These are phyloP conservation scores for Thyridium curvatum DNA, from an alignment of 2,329 filamentous ascomycete species.

Conservation along the genomic window DNA sequence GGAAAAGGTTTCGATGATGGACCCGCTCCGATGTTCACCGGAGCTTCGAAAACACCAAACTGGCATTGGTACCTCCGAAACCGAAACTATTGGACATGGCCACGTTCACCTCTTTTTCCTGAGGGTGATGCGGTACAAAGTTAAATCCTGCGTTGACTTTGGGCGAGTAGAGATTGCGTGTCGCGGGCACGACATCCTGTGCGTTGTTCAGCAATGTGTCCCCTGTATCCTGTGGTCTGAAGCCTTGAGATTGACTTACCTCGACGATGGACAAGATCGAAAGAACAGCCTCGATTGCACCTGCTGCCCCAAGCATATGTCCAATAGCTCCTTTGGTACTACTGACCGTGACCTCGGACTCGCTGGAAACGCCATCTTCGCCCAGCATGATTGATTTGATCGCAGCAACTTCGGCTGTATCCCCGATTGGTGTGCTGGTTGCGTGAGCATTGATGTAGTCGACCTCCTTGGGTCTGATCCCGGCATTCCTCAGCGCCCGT, in stretches of 20 bases:
- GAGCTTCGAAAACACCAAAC: slow-evolving; percentile 65
- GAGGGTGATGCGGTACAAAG: slow-evolving; percentile 68
- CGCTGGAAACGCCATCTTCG: slow-evolving; percentile 55
- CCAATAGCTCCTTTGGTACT: slow-evolving; percentile 93
- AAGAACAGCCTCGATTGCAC: slow-evolving; percentile 85
- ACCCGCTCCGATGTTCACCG: slow-evolving; percentile 5
- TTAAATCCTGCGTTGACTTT: slow-evolving; percentile 72
- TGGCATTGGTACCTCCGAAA: slow-evolving; percentile 94
- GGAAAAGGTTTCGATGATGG: slow-evolving; percentile 1
- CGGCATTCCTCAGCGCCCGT: slow-evolving; percentile 68
- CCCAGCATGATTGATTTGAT: slow-evolving; percentile 74
- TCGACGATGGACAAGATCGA: slow-evolving; percentile 72
- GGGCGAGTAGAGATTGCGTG: slow-evolving; percentile 69
- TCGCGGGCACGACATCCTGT: slow-evolving; percentile 76
- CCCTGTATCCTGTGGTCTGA: background rate
- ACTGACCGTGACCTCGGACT: slow-evolving; percentile 70
- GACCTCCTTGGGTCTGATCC: slow-evolving; percentile 61
- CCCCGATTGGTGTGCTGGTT: slow-evolving; percentile 79
- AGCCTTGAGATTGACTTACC: slow-evolving; percentile 41
- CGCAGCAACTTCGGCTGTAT: slow-evolving; percentile 79
- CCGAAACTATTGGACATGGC: slow-evolving; percentile 94
- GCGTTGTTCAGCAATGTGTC: too few relatives aligned
- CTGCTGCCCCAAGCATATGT: slow-evolving; percentile 85
- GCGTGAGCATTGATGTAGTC: slow-evolving; percentile 97
- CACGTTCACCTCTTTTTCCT: slow-evolving; percentile 64